These are phyloP conservation scores for Beauveria rudraprayagi DNA, from an alignment of 2,329 filamentous ascomycete species.

Conservation along the genomic window DNA sequence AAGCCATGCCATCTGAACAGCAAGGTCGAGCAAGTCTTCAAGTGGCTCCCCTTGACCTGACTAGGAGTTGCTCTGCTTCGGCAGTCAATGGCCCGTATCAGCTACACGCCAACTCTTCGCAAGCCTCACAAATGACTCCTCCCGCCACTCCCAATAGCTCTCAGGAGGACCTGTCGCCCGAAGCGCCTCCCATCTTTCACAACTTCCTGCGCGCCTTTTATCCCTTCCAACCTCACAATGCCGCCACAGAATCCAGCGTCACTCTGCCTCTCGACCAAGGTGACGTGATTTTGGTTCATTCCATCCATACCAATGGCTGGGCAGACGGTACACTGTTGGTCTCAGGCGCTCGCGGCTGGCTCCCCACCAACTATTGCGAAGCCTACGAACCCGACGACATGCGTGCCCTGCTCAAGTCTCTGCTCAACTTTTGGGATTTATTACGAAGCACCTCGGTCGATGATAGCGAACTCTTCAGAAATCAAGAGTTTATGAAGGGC, in stretches of 20 bases:
- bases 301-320: conserved; percentile 97
- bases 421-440: conserved; percentile 89
- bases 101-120: conserved; percentile 28
- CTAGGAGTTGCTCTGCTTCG: conserved; percentile 30
- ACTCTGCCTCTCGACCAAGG: conserved; percentile 84
- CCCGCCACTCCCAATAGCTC: conserved; percentile 66
- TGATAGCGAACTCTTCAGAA: conserved; percentile 71
- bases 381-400: conserved; percentile 86
- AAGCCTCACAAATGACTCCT: conserved; percentile 62
- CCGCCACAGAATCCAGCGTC: conserved; percentile 74
- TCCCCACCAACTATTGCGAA: conserved; percentile 97
- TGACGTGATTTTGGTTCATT: conserved; percentile 89
- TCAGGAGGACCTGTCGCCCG: conserved; percentile 45
- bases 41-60: conserved; percentile 51
- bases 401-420: conserved; percentile 72
- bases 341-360: conserved; percentile 83
- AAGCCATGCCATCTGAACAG: conserved; percentile 23
- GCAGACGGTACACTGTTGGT: conserved; percentile 87
- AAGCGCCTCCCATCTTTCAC: conserved; percentile 65
- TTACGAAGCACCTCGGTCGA: conserved; percentile 69
- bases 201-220: conserved; percentile 94
- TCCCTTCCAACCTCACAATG: conserved; percentile 73
- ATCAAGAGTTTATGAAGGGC: conserved; percentile 89
- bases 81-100: conserved; percentile 23
- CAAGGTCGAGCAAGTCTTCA: conserved; percentile 49